Evolutionary conservation across 352 stramenopile species (phyloP), one percentile per base, ranked within the genome.

Genomic region (Phytopythium vexans): DNA sequence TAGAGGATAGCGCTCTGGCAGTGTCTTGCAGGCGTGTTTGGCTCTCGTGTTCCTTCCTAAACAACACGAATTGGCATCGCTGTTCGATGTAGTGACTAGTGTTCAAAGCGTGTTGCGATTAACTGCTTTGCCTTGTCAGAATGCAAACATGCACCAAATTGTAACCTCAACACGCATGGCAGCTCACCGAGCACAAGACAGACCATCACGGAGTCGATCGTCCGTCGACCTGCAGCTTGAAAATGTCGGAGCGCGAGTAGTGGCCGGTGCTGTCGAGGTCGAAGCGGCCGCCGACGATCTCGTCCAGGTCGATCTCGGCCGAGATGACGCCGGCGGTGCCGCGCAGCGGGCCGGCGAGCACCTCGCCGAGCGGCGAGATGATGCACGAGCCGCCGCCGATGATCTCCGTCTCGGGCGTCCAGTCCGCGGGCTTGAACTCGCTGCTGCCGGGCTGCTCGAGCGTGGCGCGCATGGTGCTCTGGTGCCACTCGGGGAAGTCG

Each of bases 321-420:
- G 54, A 52, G 8, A 67, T 39, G 12, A 67, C 38, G 39, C 59
- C 59, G n/a, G 61, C 48, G 6, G 32, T 16, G 38, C 51, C 50
- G 33, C 59, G 54, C 49, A 67, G 42, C 40, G 59, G 59, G 21
- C 59, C 59, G 8, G 59, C 59, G 42, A 67, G 54, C 41, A 67
- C 36, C 36, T 67, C 42, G 4, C 59, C 59, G 37, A 67, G 39
- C 2, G 59, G 59, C 40, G 59, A 67, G 40, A 67, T 56, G 54
- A 67, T 67, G 54, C 59, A 67, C 49, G 54, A 63, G n/a, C 59
- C 59, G 15, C 59, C 59, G 1, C 54, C 48, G 38, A 67, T 67
- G 54, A 67, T 61, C 59, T 54, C 59, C 1, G 48, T 45, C 42
- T 67, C 59, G 38, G 41, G 41, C 21, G 59, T 52, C 15, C 48